phyloP scores from a whole-genome alignment of 1,139 yeast genomes.

The Zygoascus hellenicus region DNA sequence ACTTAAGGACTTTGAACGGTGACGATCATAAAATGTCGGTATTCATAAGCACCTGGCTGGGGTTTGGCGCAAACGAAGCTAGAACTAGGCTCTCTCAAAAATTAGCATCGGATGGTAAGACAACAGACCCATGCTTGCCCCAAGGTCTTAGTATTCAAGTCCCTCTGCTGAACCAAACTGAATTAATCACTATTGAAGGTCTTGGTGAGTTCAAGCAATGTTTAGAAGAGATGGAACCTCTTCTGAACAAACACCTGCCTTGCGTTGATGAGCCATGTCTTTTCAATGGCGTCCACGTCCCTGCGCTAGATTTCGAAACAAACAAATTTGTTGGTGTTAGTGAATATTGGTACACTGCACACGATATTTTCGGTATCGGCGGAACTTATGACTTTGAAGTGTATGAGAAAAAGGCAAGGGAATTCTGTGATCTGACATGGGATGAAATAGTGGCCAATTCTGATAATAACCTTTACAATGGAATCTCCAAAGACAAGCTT shows the following conservation, averaged over 20 bases:
- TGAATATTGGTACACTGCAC: slow-evolving; percentile 75
- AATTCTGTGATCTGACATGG: slow-evolving; percentile 45
- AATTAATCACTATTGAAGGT: slow-evolving; percentile 45
- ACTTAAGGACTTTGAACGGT: slow-evolving; percentile 41
- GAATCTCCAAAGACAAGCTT: slow-evolving; percentile 41
- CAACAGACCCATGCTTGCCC: slow-evolving; percentile 61
- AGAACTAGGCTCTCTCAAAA: slow-evolving; percentile 45
- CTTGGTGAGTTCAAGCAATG: slow-evolving; percentile 57
- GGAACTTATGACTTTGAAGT: slow-evolving; percentile 38
- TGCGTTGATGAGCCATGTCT: slow-evolving; percentile 41
- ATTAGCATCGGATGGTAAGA: slow-evolving; percentile 17
- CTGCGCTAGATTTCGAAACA: slow-evolving; percentile 60
- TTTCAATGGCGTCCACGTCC: slow-evolving; percentile 41
- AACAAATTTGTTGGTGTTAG: slow-evolving; percentile 71
- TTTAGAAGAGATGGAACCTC: slow-evolving; percentile 52
- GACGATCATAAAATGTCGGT: slow-evolving; percentile 43
- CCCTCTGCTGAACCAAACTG: slow-evolving; percentile 8
- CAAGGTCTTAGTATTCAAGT: slow-evolving; percentile 27
- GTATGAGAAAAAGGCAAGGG: slow-evolving; percentile 43
- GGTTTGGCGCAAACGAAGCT: slow-evolving; percentile 75
- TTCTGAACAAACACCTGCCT: slow-evolving; percentile 41
- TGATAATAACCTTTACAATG: slow-evolving; percentile 25
- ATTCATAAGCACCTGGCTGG: slow-evolving; percentile 69
- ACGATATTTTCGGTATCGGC: slow-evolving; percentile 39
- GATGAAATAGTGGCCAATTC: slow-evolving; percentile 36